Conservation (phyloP, 306 rosid genomes). For the Neltuma alba region DNA sequence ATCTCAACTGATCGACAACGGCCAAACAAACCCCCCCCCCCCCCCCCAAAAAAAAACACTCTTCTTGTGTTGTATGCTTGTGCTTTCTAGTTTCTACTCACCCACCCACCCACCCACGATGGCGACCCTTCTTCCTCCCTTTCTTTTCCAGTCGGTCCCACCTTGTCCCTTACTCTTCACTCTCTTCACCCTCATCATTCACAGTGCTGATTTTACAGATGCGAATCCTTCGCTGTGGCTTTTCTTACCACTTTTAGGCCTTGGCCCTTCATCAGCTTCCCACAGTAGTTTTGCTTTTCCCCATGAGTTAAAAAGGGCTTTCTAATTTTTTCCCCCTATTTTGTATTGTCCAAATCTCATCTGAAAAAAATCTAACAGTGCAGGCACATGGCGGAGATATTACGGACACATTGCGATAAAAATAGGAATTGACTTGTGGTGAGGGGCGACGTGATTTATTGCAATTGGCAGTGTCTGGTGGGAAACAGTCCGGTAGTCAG, state of each 20-base stretch:
- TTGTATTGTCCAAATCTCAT: too few relatives aligned
- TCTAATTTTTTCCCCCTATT: too few relatives aligned
- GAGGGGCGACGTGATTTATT: background rate
- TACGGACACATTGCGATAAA: background rate
- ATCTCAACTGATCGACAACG: background rate
- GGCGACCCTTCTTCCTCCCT: background rate
- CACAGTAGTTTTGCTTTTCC: background rate
- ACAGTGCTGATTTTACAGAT: background rate
- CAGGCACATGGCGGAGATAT: background rate
- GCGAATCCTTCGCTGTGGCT: background rate
- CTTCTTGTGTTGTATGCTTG: too few relatives aligned
- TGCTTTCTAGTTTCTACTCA: background rate
- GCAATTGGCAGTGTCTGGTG: background rate
- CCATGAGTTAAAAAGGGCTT: background rate
- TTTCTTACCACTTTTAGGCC: too few relatives aligned
- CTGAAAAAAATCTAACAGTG: background rate
- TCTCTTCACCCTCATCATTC: too few relatives aligned
- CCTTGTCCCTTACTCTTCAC: background rate
- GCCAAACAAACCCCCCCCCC: too few relatives aligned
- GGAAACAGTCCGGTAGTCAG: background rate
- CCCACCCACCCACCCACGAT: background rate
- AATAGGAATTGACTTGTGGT: background rate
- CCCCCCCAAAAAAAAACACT: too few relatives aligned
- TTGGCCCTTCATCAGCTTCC: background rate
- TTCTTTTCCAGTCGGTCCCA: background rate